phyloP scores from a whole-genome alignment of 441 rosid species.

The Adansonia gregorii region DNA sequence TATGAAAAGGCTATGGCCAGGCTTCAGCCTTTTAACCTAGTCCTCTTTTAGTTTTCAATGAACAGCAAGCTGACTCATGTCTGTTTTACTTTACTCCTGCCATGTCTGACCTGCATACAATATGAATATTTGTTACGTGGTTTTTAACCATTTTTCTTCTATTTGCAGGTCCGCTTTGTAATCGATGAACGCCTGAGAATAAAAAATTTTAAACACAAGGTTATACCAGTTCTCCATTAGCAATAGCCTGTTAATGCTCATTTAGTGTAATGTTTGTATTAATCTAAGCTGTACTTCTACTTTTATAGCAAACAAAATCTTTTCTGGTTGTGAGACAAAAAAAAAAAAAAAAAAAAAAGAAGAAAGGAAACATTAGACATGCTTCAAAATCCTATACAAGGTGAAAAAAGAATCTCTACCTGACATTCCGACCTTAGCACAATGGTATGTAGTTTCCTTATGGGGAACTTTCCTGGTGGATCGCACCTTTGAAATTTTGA shows the following conservation, averaged over 20 bases:
- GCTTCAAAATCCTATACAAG: not conserved
- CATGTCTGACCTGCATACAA: not conserved
- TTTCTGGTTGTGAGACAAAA: not conserved
- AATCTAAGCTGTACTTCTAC: not conserved
- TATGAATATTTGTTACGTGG: not conserved
- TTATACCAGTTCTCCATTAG: constrained; percentile 30
- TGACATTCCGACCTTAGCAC: constrained; percentile 4
- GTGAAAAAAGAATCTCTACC: not conserved
- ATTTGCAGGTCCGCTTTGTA: constrained; percentile 80
- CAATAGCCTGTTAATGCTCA: constrained; percentile 9
- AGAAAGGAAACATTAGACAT: not conserved
- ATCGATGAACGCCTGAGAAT: constrained; percentile 81
- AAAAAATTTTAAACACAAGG: constrained; percentile 88
- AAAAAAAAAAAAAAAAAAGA: not conserved
- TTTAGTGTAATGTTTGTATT: not conserved
- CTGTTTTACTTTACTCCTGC: constrained; percentile 3
- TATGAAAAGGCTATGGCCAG: not conserved
- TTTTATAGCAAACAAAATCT: not conserved
- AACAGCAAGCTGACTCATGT: constrained; percentile 2
- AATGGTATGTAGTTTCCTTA: not conserved
- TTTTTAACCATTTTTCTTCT: constrained; percentile 20
- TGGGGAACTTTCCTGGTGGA: constrained; percentile 2
- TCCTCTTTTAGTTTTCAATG: constrained; percentile 2
- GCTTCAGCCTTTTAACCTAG: constrained; percentile 9
- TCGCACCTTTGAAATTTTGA: not conserved